Conservation (phyloP, 768 basidiomycete genomes). For the Collybia sordida region DNA sequence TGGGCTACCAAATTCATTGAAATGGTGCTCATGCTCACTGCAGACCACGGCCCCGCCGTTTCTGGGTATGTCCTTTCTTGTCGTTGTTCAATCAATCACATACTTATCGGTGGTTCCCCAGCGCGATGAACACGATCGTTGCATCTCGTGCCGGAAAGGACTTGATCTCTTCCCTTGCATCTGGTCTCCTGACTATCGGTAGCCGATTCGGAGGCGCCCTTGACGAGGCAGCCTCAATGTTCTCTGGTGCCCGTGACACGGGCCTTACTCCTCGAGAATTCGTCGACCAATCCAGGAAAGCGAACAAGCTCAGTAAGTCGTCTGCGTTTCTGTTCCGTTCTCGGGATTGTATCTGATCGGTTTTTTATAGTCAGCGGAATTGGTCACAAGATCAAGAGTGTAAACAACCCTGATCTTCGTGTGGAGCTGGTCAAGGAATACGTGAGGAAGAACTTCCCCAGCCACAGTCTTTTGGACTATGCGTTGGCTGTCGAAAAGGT, state of each 20-base stretch:
- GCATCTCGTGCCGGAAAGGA: constrained; percentile 99
- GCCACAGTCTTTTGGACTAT: constrained; percentile 89
- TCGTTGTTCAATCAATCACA: constrained; percentile 4
- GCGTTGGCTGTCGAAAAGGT: constrained; percentile 97
- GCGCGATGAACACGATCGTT: constrained; percentile 99
- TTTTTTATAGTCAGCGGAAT: constrained; percentile 80
- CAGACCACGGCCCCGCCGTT: constrained; percentile 98
- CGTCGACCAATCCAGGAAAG: constrained; percentile 90
- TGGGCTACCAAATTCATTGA: constrained; percentile 99
- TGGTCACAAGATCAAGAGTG: constrained; percentile 99
- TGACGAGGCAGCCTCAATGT: constrained; percentile 96
- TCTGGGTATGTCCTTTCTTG: constrained; percentile 51
- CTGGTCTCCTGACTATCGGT: constrained; percentile 96
- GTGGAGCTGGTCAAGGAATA: constrained; percentile 96
- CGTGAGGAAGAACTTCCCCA: constrained; percentile 94
- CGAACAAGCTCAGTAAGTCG: constrained; percentile 83
- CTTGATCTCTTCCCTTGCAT: constrained; percentile 92
- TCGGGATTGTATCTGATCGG: background rate
- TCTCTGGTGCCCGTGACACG: constrained; percentile 86
- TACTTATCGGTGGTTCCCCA: constrained; percentile 20
- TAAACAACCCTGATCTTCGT: constrained; percentile 92
- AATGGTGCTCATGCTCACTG: constrained; percentile 99
- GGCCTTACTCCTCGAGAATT: constrained; percentile 98
- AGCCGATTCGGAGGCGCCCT: constrained; percentile 98
- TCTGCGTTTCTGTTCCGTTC: constrained; percentile 18